phyloP scores from a whole-genome alignment of 2,329 filamentous ascomycete genomes.

The Ophiostoma triangulosporum region DNA sequence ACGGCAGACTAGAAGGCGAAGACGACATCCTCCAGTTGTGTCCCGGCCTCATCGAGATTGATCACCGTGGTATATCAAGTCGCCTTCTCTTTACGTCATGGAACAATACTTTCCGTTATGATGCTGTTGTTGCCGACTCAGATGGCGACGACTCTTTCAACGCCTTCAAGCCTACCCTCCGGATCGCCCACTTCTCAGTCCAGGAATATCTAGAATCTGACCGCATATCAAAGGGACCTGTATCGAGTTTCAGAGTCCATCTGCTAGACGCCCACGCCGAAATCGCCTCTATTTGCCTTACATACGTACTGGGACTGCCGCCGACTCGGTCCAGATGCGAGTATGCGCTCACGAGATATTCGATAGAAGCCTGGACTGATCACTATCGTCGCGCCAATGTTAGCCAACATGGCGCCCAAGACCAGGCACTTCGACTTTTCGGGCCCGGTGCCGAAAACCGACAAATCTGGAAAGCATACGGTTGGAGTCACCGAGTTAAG shows the following conservation, averaged over 20 bases:
- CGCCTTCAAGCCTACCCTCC: neutral
- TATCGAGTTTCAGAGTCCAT: constrained; percentile 7
- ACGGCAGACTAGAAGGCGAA: constrained; percentile 6
- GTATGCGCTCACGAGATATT: neutral
- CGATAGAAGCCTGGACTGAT: neutral
- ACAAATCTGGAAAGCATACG: neutral
- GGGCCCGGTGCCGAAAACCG: neutral
- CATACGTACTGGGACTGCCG: constrained; percentile 8
- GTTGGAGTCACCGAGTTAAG: too few species aligned
- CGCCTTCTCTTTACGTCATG: too few species aligned
- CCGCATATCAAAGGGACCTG: too few species aligned
- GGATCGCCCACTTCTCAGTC: neutral
- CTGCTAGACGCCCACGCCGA: constrained; percentile 7
- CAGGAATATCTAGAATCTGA: neutral
- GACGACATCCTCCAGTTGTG: neutral
- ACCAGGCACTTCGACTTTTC: neutral
- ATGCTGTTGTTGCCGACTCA: too few species aligned
- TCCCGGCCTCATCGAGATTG: neutral
- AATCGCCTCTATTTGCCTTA: constrained; percentile 10
- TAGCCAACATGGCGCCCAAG: neutral
- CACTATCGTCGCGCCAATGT: neutral
- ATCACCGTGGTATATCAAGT: too few species aligned
- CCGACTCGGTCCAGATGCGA: neutral
- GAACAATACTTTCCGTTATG: too few species aligned
- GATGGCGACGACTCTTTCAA: neutral